These are phyloP conservation scores for Schizothecium vesticola DNA, from an alignment of 495 filamentous ascomycete species.

Conservation along the genomic window DNA sequence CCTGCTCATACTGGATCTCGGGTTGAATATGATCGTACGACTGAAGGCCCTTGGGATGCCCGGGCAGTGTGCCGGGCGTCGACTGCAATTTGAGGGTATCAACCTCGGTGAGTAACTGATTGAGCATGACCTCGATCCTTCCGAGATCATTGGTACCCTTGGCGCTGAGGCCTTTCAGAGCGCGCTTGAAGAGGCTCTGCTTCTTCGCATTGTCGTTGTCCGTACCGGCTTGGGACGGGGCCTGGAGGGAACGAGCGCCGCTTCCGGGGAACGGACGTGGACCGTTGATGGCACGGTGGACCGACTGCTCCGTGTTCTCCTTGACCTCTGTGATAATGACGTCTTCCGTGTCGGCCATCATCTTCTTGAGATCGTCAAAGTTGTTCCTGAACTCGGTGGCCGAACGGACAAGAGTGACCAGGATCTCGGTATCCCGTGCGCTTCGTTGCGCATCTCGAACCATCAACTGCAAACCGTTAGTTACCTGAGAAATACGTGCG, in stretches of 20 bases:
- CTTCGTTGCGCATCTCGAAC: slow-evolving; percentile 96
- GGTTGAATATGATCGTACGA: slow-evolving; percentile 53
- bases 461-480: slow-evolving; percentile 64
- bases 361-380: slow-evolving; percentile 93
- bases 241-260: slow-evolving; percentile 50
- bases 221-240: slow-evolving; percentile 56
- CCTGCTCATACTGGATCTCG: slow-evolving; percentile 51
- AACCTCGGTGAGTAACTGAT: slow-evolving; percentile 84
- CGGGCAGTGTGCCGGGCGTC: slow-evolving; percentile 30
- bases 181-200: slow-evolving; percentile 83
- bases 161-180: slow-evolving; percentile 78
- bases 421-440: slow-evolving; percentile 91
- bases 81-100: slow-evolving; percentile 72
- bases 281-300: slow-evolving; percentile 75
- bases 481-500: slow-evolving; percentile 1
- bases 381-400: slow-evolving; percentile 96
- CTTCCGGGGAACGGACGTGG: slow-evolving; percentile 77
- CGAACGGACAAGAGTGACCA: slow-evolving; percentile 88
- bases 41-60: slow-evolving; percentile 36
- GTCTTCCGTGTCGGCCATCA: slow-evolving; percentile 80
- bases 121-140: slow-evolving; percentile 93
- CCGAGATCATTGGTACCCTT: slow-evolving; percentile 82
- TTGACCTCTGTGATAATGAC: slow-evolving; percentile 77
- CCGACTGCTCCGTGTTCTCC: slow-evolving; percentile 76
- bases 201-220: slow-evolving; percentile 77